Evolutionary conservation across 371 early-diverging fungal genomes (phyloP).

Genomic region (Conidiobolus coronatus): DNA sequence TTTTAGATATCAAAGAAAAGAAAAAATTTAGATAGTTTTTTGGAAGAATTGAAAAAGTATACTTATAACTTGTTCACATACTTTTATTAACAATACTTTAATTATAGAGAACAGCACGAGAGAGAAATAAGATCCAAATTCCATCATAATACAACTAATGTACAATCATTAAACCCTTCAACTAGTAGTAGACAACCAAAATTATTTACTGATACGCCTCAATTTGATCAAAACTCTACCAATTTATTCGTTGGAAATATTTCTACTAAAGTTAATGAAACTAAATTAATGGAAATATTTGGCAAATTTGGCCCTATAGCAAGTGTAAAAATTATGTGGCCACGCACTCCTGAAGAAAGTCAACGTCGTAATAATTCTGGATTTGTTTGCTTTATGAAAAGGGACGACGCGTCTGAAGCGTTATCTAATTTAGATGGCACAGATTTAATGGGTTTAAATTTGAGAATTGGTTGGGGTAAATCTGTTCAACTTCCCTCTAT

Average conservation of each 20-base stretch:
- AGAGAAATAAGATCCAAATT: background rate
- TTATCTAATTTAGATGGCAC: constrained; percentile 47
- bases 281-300: constrained; percentile 45
- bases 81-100: background rate
- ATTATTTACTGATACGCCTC: constrained; percentile 23
- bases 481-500: constrained; percentile 50
- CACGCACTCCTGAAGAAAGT: constrained; percentile 61
- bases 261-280: constrained; percentile 43
- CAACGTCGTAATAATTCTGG: constrained; percentile 52
- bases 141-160: background rate
- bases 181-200: background rate
- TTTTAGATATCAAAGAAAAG: constrained; percentile 43
- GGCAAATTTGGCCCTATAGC: constrained; percentile 69
- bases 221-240: constrained; percentile 60
- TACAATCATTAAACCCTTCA: background rate
- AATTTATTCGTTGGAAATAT: constrained; percentile 80
- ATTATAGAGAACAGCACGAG: background rate
- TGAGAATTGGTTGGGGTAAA: constrained; percentile 80
- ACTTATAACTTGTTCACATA: no score
- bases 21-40: constrained; percentile 57
- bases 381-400: constrained; percentile 78
- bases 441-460: constrained; percentile 25
- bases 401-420: constrained; percentile 48
- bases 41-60: constrained; percentile 61
- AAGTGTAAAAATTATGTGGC: constrained; percentile 91